These are phyloP conservation scores for Glarea lozoyensis DNA, from an alignment of 495 filamentous ascomycete genomes.

Conservation along the genomic window DNA sequence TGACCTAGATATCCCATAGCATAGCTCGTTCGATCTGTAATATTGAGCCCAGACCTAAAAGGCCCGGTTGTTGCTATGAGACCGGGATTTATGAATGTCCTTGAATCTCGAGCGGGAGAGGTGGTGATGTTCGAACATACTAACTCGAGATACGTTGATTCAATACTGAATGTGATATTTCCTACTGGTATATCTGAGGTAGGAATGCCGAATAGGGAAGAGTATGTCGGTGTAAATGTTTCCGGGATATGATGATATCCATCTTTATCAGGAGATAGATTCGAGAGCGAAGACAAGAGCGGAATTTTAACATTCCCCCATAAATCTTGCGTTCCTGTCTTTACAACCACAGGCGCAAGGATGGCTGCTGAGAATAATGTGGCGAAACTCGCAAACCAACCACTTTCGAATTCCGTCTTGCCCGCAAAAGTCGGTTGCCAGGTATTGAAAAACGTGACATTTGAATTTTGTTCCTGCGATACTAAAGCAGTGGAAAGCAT, in stretches of 20 bases:
- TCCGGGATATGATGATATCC: constrained; percentile 9
- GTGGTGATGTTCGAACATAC: constrained; percentile 8
- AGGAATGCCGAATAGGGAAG: constrained; percentile 15
- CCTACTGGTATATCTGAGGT: constrained; percentile 8
- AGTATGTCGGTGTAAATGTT: constrained; percentile 5
- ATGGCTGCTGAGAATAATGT: constrained; percentile 7
- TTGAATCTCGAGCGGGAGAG: not conserved
- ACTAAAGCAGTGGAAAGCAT: constrained; percentile 5
- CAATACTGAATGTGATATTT: constrained; percentile 11
- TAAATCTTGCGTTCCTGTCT: constrained; percentile 5
- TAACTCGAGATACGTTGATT: constrained; percentile 13
- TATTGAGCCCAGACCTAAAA: constrained; percentile 4
- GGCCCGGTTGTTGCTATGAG: constrained; percentile 11
- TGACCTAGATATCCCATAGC: constrained; percentile 13
- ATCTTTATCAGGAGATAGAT: constrained; percentile 3
- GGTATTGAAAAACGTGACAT: constrained; percentile 6
- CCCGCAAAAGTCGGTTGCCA: constrained; percentile 9
- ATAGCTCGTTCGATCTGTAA: constrained; percentile 6
- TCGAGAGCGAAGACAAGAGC: constrained; percentile 5
- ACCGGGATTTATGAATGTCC: constrained; percentile 6
- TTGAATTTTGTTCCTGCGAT: not conserved
- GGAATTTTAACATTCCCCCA: constrained; percentile 18
- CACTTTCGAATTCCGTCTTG: not conserved
- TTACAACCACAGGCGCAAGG: constrained; percentile 8
- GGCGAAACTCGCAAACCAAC: constrained; percentile 11